Percentiles rank a stretch among this genome's conserved stretches.
Evolutionary conservation across 352 stramenopile genomes (phyloP).

Genomic region (Phytophthora chlamydospora): DNA sequence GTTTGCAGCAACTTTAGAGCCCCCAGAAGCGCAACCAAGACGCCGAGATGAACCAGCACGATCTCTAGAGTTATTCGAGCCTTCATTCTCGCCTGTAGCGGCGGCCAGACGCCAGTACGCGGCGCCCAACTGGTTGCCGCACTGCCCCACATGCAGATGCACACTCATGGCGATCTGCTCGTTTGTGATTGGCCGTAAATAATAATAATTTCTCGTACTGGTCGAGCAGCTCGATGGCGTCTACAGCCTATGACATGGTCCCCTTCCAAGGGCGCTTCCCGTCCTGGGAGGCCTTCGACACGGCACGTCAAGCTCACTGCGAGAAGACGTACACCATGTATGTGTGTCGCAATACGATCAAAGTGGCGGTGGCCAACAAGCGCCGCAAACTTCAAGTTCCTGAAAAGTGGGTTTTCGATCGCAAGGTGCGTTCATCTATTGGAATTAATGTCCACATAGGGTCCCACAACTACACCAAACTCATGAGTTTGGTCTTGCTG

Average conservation of each 20-base stretch:
- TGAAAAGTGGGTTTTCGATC: slow-evolving; percentile 67
- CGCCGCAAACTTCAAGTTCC: slow-evolving; percentile 74
- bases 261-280: slow-evolving; percentile 70
- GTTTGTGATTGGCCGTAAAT: slow-evolving; percentile 17
- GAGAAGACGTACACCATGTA: slow-evolving; percentile 85
- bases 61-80: neutral
- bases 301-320: slow-evolving; percentile 66
- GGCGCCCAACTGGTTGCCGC: slow-evolving; percentile 78
- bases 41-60: slow-evolving; percentile 1
- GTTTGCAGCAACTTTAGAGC: slow-evolving; percentile 1
- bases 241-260: slow-evolving; percentile 59
- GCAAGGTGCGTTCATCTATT: slow-evolving; percentile 46
- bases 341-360: slow-evolving; percentile 80
- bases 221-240: slow-evolving; percentile 12
- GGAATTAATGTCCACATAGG: slow-evolving; percentile 12
- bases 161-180: slow-evolving; percentile 49
- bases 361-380: slow-evolving; percentile 75
- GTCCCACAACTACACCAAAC: too few species aligned
- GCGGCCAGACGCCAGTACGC: slow-evolving; percentile 66
- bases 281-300: slow-evolving; percentile 81
- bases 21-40: slow-evolving; percentile 7
- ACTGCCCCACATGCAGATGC: slow-evolving; percentile 75
- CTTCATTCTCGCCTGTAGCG: slow-evolving; percentile 5
- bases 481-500: neutral
- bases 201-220: neutral